Evolutionary conservation across 805 yeast genomes (phyloP).

Genomic region (Starmerella etchellsii): DNA sequence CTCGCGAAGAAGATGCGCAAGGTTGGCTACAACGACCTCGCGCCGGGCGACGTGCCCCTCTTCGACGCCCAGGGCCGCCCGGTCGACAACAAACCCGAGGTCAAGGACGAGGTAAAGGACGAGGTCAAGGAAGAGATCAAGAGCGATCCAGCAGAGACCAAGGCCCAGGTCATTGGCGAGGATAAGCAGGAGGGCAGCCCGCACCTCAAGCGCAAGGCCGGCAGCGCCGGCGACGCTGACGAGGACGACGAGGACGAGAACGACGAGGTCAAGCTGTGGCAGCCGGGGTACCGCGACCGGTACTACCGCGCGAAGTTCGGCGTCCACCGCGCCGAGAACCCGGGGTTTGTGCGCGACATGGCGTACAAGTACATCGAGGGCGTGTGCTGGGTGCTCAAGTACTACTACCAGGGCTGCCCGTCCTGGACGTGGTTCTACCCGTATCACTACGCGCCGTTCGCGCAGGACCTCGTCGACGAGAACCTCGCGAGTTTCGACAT

Average conservation of each 20-base stretch:
- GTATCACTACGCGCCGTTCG: constrained; percentile 96
- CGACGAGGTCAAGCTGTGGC: constrained; percentile 55
- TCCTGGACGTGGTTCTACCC: constrained; percentile 99
- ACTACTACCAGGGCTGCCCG: constrained; percentile 95
- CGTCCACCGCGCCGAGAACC: constrained; percentile 37
- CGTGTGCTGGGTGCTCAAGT: constrained; percentile 86
- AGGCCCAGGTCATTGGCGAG: background rate
- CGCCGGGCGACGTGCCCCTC: constrained; percentile 61
- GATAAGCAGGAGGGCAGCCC: background rate
- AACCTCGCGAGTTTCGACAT: constrained; percentile 36
- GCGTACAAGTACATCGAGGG: constrained; percentile 78
- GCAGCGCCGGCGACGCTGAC: too few species aligned
- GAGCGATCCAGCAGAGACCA: background rate
- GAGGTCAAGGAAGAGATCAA: constrained; percentile 19
- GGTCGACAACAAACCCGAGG: constrained; percentile 30
- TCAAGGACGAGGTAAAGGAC: constrained; percentile 38
- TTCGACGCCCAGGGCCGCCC: constrained; percentile 62
- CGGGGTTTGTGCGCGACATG: constrained; percentile 43
- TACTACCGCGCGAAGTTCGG: constrained; percentile 70
- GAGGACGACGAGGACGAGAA: constrained; percentile 27
- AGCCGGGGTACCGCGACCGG: constrained; percentile 73
- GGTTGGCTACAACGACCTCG: constrained; percentile 11
- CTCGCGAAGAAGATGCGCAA: constrained; percentile 21
- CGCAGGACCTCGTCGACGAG: constrained; percentile 61
- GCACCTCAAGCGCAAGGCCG: background rate